Evolutionary conservation across 2,329 filamentous ascomycete genomes (phyloP).

Genomic region (Pestalotiopsis sp.): DNA sequence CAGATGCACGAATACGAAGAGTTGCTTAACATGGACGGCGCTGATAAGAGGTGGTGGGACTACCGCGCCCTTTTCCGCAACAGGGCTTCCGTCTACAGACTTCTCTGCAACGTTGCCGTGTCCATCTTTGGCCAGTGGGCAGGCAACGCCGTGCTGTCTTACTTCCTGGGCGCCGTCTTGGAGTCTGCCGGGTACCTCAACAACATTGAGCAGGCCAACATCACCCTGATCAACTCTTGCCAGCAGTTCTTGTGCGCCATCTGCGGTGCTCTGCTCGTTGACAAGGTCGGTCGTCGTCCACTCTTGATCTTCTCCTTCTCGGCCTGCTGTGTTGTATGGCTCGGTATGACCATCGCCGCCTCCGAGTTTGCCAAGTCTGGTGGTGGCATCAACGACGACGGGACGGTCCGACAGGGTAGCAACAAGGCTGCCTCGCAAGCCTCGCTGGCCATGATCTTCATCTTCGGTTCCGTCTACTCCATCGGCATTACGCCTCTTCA

Average conservation of each 20-base stretch:
- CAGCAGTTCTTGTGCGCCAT: slow-evolving; percentile 53
- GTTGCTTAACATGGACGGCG: slow-evolving; percentile 40
- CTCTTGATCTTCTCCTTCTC: slow-evolving; percentile 53
- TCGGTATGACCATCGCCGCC: slow-evolving; percentile 51
- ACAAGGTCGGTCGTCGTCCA: slow-evolving; percentile 53
- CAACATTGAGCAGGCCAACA: slow-evolving; percentile 44
- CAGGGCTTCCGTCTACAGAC: slow-evolving; percentile 39
- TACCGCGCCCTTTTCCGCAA: slow-evolving; percentile 45
- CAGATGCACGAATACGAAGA: slow-evolving; percentile 44
- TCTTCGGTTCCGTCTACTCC: slow-evolving; percentile 56
- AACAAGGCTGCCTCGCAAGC: slow-evolving; percentile 45
- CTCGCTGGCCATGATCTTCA: slow-evolving; percentile 54
- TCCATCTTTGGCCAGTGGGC: slow-evolving; percentile 48
- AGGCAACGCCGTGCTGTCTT: slow-evolving; percentile 42
- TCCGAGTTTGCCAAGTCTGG: slow-evolving; percentile 37
- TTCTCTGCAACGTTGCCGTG: slow-evolving; percentile 42
- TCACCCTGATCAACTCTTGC: slow-evolving; percentile 54
- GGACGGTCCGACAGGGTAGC: slow-evolving; percentile 23
- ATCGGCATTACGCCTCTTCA: slow-evolving; percentile 36
- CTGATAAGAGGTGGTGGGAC: slow-evolving; percentile 49
- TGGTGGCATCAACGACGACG: slow-evolving; percentile 29
- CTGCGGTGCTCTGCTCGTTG: slow-evolving; percentile 51
- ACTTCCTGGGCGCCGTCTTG: slow-evolving; percentile 53
- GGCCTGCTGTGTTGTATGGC: slow-evolving; percentile 50
- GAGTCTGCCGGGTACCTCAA: slow-evolving; percentile 50